These are phyloP conservation scores for Naganishia cerealis DNA, from an alignment of 1,284 basidiomycete species.

Conservation along the genomic window DNA sequence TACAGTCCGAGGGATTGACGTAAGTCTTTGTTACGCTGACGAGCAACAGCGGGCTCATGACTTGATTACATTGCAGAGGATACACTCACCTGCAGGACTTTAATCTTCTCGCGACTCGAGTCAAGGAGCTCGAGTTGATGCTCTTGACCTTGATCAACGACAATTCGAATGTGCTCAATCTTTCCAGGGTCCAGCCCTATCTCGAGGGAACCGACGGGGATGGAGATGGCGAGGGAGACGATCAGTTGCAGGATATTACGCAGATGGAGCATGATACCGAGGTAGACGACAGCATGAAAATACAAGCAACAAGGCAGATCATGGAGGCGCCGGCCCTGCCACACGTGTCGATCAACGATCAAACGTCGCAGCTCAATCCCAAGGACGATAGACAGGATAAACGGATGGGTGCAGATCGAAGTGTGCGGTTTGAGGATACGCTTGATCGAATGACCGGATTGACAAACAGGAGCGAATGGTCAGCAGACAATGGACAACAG, in stretches of 20 bases:
- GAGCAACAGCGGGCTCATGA: background rate
- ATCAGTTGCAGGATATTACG: conserved; percentile 2
- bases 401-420: background rate
- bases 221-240: background rate
- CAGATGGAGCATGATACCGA: conserved; percentile 1
- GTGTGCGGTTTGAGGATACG: conserved; percentile 16
- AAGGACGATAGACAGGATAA: conserved; percentile 1
- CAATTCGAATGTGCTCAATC: conserved; percentile 16
- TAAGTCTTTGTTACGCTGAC: conserved; percentile 5
- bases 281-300: background rate
- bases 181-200: conserved; percentile 17
- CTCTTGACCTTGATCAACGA: conserved; percentile 23
- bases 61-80: conserved; percentile 30
- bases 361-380: background rate
- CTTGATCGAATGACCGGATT: background rate
- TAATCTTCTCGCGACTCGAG: conserved; percentile 37
- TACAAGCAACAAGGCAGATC: background rate
- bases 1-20: conserved; percentile 27
- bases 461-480: conserved; percentile 1
- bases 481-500: background rate
- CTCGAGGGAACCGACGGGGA: conserved; percentile 4
- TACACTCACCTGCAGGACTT: conserved; percentile 40
- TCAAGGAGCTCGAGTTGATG: conserved; percentile 37
- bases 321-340: background rate
- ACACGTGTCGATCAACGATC: background rate